Evolutionary conservation across 805 yeast species (phyloP), one percentile per base, ranked within the genome.

Genomic region (Jamesozyma piceae): DNA sequence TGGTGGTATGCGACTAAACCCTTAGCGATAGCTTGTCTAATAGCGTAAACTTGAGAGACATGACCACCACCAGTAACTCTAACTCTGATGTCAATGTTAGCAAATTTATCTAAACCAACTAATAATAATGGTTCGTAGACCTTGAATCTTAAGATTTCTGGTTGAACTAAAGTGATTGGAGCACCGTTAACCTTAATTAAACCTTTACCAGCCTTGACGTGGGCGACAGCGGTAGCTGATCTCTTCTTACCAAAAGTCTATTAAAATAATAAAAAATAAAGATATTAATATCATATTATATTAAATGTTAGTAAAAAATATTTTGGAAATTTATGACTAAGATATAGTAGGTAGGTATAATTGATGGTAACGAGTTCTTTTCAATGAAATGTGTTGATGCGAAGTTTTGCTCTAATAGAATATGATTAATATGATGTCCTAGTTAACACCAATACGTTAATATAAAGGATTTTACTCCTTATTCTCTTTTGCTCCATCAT

Each of bases 11-110:
- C 97, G 72, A 92, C 85, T 70, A 92, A 82, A 74, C 98, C 98
- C 80, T 92, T 92, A 66, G 98, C 97, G 72, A 92, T 86, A 58
- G 98, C 98, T 73, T 92, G 98, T 81, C 98, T 90, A 75, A 92
- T 92, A 63, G 98, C 98, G 80, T 92, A 92, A 60, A 92, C 95
- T 80, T 92, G 98, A 57, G 97, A 90, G 61, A 90, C 97, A 83
- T 92, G 98, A 78, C 98, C 98, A 88, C 98, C 98, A 75, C 98
- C 98, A 69, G 95, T 80, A 69, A 92, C 97, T 74, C 92, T 82
- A 69, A 92, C 94, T 80, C 97, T 90, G 77, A 92, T 87, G 77
- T 92, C 98, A 66, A 92, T 82, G 80, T 82, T 81, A 73, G 95
- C 90, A 77, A 88, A 92, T 77, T 92, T 92, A 81, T 92, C 97